Conservation (phyloP, 2,329 filamentous ascomycete genomes). For the Exophiala aquamarina region DNA sequence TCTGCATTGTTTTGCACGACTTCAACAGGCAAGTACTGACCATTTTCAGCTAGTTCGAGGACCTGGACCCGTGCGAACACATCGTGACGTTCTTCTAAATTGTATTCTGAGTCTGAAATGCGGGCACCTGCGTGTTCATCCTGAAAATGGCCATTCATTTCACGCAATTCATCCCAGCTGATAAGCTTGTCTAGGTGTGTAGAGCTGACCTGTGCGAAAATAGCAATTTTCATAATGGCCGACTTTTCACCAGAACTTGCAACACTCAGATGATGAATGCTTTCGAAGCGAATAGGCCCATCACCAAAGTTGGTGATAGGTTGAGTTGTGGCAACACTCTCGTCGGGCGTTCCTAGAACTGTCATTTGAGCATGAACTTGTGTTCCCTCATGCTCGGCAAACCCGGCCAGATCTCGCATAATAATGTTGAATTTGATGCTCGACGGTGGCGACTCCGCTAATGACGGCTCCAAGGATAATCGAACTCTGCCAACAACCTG, state of each 20-base stretch:
- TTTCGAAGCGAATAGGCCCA: conserved; percentile 88
- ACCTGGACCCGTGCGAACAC: conserved; percentile 85
- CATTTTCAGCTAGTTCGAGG: conserved; percentile 85
- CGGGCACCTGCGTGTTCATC: conserved; percentile 61
- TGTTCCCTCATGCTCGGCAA: conserved; percentile 91
- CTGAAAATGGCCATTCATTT: conserved; percentile 56
- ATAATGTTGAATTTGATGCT: conserved; percentile 98
- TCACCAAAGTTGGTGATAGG: conserved; percentile 95
- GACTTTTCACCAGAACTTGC: conserved; percentile 74
- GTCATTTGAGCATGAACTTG: conserved; percentile 97
- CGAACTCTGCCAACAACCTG: conserved; percentile 89
- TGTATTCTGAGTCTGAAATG: conserved; percentile 89
- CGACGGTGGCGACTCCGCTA: conserved; percentile 84
- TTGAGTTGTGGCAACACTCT: conserved; percentile 88
- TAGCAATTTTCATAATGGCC: conserved; percentile 77
- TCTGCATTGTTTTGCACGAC: conserved; percentile 82
- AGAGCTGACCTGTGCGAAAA: conserved; percentile 84
- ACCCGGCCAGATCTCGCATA: conserved; percentile 93
- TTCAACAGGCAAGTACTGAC: conserved; percentile 88
- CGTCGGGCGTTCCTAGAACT: conserved; percentile 83
- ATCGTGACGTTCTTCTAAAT: conserved; percentile 89
- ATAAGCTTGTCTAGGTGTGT: conserved; percentile 97
- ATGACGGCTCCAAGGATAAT: conserved; percentile 88
- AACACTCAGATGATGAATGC: conserved; percentile 96
- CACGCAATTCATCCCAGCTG: conserved; percentile 98